Conservation (phyloP, 2,329 filamentous ascomycete species). For the Pseudofabraea citricarpa region DNA sequence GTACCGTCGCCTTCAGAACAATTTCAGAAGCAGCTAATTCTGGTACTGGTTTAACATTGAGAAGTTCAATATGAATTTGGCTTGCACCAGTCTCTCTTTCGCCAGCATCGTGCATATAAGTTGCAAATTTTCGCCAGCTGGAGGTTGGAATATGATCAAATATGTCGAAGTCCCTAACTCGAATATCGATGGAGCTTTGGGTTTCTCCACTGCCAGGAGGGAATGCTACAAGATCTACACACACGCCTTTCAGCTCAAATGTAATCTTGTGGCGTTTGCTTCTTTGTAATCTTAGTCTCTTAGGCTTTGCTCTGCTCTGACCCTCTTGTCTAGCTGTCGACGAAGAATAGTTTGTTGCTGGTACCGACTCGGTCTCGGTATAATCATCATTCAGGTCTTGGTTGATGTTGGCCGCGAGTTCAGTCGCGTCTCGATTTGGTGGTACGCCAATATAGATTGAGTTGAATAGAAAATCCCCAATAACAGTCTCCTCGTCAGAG, state of each 20-base stretch:
- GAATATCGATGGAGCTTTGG: conserved; percentile 80
- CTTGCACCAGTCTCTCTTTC: conserved; percentile 79
- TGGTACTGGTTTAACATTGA: conserved; percentile 81
- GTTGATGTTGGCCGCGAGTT: conserved; percentile 81
- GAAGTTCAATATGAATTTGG: conserved; percentile 85
- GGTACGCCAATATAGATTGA: conserved; percentile 97
- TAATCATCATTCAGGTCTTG: conserved; percentile 78
- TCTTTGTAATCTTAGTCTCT: conserved; percentile 69
- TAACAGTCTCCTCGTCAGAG: conserved; percentile 76
- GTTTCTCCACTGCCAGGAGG: conserved; percentile 74
- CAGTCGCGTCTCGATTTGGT: conserved; percentile 76
- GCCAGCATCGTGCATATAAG: conserved; percentile 84
- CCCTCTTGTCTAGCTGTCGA: conserved; percentile 47
- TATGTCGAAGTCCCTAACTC: conserved; percentile 78
- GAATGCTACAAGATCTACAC: conserved; percentile 77
- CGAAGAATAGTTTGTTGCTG: conserved; percentile 65
- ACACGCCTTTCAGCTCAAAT: conserved; percentile 83
- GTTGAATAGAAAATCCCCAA: conserved; percentile 96
- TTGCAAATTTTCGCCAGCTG: conserved; percentile 97
- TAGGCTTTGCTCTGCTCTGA: conserved; percentile 33
- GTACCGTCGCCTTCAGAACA: conserved; percentile 70
- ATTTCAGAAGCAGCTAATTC: conserved; percentile 86
- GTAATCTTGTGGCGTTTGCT: conserved; percentile 94
- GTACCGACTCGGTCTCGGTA: conserved; percentile 86
- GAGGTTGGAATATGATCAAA: conserved; percentile 94